Evolutionary conservation across 2,329 filamentous ascomycete species (phyloP).

Genomic region (Cercospora zeina): DNA sequence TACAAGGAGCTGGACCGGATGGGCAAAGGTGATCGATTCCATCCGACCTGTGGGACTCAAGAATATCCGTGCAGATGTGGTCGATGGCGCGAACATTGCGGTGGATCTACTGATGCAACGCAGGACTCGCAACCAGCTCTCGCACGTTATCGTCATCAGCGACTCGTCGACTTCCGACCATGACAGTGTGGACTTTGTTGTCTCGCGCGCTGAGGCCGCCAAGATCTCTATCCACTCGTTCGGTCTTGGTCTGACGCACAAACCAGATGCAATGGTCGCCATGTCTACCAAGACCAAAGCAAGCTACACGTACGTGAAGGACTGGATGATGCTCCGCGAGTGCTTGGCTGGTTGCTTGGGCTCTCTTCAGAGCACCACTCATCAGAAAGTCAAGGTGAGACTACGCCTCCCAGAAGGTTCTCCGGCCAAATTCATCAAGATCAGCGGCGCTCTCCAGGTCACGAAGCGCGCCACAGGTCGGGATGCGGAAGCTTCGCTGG

Average conservation of each 20-base stretch:
- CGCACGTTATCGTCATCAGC: conserved; percentile 94
- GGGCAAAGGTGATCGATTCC: conserved; percentile 79
- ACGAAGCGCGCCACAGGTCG: conserved; percentile 93
- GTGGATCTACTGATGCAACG: conserved; percentile 99
- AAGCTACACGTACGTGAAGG: conserved; percentile 96
- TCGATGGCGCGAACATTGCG: conserved; percentile 94
- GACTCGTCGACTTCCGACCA: conserved; percentile 92
- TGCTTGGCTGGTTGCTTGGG: conserved; percentile 92
- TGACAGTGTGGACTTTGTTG: conserved; percentile 96
- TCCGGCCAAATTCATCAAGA: conserved; percentile 97
- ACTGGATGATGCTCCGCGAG: conserved; percentile 99
- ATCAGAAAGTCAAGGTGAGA: conserved; percentile 96
- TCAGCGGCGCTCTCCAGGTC: conserved; percentile 91
- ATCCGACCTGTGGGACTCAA: conserved; percentile 95
- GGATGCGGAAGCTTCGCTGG: conserved; percentile 88
- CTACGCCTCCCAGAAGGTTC: conserved; percentile 92
- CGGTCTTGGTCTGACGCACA: conserved; percentile 92
- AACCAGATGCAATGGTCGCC: conserved; percentile 98
- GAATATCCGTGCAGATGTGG: conserved; percentile 91
- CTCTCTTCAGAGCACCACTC: conserved; percentile 88
- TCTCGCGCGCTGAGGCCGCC: conserved; percentile 92
- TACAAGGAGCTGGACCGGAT: conserved; percentile 88
- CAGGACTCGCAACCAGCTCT: conserved; percentile 91
- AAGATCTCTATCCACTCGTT: conserved; percentile 99
- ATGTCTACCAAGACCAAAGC: conserved; percentile 93